Conservation (phyloP, 495 filamentous ascomycete genomes). For the Lentithecium fluviatile region DNA sequence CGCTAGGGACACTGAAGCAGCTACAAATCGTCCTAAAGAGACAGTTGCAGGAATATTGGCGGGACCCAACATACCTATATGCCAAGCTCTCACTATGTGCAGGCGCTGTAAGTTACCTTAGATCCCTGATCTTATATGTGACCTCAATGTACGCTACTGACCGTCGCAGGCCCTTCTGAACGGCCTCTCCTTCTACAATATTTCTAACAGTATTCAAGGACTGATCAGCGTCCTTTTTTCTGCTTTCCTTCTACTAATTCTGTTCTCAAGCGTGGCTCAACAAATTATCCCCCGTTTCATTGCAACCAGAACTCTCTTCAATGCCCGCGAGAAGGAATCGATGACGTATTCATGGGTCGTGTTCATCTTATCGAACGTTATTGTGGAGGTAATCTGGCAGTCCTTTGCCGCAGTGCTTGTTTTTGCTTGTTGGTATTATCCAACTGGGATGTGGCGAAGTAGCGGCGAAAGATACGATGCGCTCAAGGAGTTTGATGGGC, state of each 20-base stretch:
- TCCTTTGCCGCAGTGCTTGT: neutral
- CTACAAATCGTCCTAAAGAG: too few relatives aligned
- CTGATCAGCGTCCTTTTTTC: conserved; percentile 63
- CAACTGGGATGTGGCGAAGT: neutral
- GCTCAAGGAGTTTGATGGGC: too few relatives aligned
- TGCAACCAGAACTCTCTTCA: conserved; percentile 61
- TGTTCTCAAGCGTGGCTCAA: conserved; percentile 57
- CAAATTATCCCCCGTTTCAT: conserved; percentile 66
- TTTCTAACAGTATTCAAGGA: conserved; percentile 56
- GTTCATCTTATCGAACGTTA: conserved; percentile 64
- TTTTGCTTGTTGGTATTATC: neutral
- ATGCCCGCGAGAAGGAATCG: conserved; percentile 64
- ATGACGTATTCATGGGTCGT: conserved; percentile 69
- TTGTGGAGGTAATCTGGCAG: conserved; percentile 51
- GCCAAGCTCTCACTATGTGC: too few relatives aligned
- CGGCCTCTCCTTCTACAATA: too few relatives aligned
- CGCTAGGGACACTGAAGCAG: too few relatives aligned
- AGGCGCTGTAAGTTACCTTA: too few relatives aligned
- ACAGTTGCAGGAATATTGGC: too few relatives aligned
- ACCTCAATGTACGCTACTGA: too few relatives aligned
- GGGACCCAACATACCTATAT: too few relatives aligned
- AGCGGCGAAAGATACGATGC: too few relatives aligned
- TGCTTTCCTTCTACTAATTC: conserved; percentile 66
- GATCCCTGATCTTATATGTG: too few relatives aligned
- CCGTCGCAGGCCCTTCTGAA: too few relatives aligned